phyloP scores from a whole-genome alignment of 2,329 filamentous ascomycete genomes.

The Teratosphaeria destructans region DNA sequence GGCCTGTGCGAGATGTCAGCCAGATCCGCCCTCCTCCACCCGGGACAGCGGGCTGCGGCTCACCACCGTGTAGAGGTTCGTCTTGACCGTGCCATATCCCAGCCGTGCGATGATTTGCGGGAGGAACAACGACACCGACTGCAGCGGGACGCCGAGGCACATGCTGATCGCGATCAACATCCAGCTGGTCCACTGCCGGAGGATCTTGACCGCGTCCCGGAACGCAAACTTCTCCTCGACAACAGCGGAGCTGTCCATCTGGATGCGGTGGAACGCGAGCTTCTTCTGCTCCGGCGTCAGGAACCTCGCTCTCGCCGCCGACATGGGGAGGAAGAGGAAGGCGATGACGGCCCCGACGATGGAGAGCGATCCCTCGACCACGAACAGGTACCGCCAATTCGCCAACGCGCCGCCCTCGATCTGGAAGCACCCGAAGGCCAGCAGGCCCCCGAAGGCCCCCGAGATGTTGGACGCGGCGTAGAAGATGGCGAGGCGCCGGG shows the following conservation, averaged over 20 bases:
- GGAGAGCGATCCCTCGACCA: slow-evolving; percentile 49
- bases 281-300: slow-evolving; percentile 55
- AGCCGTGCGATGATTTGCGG: slow-evolving; percentile 47
- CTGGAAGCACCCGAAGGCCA: slow-evolving; percentile 53
- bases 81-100: slow-evolving; percentile 48
- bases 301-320: slow-evolving; percentile 54
- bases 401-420: slow-evolving; percentile 38
- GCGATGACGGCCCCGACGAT: slow-evolving; percentile 51
- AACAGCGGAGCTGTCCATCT: slow-evolving; percentile 60
- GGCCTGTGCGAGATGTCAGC: slow-evolving; percentile 29
- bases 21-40: background rate
- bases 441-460: slow-evolving; percentile 52
- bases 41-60: background rate
- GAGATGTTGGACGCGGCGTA: slow-evolving; percentile 69
- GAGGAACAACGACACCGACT: slow-evolving; percentile 47
- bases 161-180: slow-evolving; percentile 47
- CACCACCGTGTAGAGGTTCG: slow-evolving; percentile 53
- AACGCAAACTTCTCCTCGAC: slow-evolving; percentile 48
- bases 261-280: slow-evolving; percentile 63
- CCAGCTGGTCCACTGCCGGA: slow-evolving; percentile 45
- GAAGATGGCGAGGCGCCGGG: slow-evolving; percentile 60
- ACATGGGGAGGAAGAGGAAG: slow-evolving; percentile 58
- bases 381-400: slow-evolving; percentile 57
- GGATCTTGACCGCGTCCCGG: slow-evolving; percentile 41
- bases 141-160: slow-evolving; percentile 49